Conservation (phyloP, 768 basidiomycete species). For the Suillus clintonianus region DNA sequence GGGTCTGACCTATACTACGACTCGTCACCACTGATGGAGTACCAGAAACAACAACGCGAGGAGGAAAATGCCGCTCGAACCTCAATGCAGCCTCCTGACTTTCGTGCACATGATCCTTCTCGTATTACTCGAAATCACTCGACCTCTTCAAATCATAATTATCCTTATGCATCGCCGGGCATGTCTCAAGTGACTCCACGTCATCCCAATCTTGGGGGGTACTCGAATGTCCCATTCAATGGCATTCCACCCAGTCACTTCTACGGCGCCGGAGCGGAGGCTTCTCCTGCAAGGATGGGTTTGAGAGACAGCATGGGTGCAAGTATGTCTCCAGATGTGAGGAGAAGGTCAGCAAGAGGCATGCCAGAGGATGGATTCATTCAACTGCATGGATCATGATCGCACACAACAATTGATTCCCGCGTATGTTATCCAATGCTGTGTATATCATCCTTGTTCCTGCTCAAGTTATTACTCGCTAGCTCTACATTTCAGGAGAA, state of each 20-base stretch:
- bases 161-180: constrained; percentile 26
- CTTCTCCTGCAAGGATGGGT: constrained; percentile 26
- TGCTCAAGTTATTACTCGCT: neutral
- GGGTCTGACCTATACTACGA: constrained; percentile 75
- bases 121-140: constrained; percentile 34
- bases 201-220: constrained; percentile 30
- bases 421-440: neutral
- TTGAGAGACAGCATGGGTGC: constrained; percentile 32
- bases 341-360: constrained; percentile 30
- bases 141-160: constrained; percentile 29
- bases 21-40: constrained; percentile 58
- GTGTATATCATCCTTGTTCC: neutral
- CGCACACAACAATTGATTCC: neutral
- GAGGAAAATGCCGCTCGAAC: constrained; percentile 27
- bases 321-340: constrained; percentile 36
- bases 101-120: constrained; percentile 32
- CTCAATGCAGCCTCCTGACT: constrained; percentile 35
- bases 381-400: constrained; percentile 28
- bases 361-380: constrained; percentile 36
- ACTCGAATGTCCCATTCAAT: constrained; percentile 27
- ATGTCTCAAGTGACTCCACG: constrained; percentile 18
- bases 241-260: constrained; percentile 44
- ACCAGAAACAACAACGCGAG: constrained; percentile 41
- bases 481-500: neutral
- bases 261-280: constrained; percentile 35